A percentile compares a stretch with the other conserved stretches of the same genome.
Evolutionary conservation across 2,329 filamentous ascomycete genomes (phyloP).

Genomic region (Cytospora chrysosperma): DNA sequence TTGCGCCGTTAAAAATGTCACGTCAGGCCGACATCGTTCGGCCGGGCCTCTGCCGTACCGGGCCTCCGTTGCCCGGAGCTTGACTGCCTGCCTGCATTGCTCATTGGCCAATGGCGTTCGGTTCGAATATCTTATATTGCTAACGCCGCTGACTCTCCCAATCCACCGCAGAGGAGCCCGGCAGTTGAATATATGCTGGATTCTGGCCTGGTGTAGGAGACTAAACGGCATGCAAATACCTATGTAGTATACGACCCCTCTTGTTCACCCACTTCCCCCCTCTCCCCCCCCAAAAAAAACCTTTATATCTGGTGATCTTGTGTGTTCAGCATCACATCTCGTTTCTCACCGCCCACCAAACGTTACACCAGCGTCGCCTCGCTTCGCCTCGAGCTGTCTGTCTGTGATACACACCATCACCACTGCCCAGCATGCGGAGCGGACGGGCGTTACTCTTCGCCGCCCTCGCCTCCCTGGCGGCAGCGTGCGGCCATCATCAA

Average conservation of each 20-base stretch:
- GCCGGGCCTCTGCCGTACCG: slow-evolving; percentile 1
- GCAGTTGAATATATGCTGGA: not conserved
- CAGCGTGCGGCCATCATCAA: slow-evolving; percentile 34
- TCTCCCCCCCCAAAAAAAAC: too few species aligned
- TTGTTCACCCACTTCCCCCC: too few species aligned
- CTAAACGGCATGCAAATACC: not conserved
- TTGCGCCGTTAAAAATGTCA: not conserved
- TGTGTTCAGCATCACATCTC: not conserved
- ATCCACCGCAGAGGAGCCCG: not conserved
- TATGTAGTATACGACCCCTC: not conserved
- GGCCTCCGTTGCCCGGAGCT: slow-evolving; percentile 9
- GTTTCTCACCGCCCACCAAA: not conserved
- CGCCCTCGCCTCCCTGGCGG: slow-evolving; percentile 29
- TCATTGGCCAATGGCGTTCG: slow-evolving; percentile 13
- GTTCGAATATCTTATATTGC: slow-evolving; percentile 9
- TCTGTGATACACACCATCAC: not conserved
- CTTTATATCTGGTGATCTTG: too few species aligned
- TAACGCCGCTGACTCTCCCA: slow-evolving; percentile 1
- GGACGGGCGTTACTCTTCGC: slow-evolving; percentile 24
- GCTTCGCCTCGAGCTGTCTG: not conserved
- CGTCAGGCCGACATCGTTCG: slow-evolving; percentile 8
- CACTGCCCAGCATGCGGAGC: slow-evolving; percentile 28
- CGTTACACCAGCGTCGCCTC: not conserved
- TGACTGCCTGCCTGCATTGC: slow-evolving; percentile 12
- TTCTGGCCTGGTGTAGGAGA: not conserved